phyloP scores from a whole-genome alignment of 2,329 filamentous ascomycete species.

The Sordariomycetes sp. region DNA sequence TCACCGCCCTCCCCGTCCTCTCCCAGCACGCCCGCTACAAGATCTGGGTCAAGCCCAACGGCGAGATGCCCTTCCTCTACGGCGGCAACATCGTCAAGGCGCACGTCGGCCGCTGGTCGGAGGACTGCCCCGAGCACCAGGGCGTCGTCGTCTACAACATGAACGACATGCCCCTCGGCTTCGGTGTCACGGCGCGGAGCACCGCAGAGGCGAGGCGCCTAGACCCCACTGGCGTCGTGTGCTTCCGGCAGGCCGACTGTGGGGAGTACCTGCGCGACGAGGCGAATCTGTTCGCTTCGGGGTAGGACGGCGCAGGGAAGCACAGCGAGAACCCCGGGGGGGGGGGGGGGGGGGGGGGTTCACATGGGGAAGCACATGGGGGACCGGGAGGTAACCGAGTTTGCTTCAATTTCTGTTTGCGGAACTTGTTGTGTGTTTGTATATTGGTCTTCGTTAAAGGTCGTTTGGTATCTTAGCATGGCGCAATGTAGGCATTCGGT shows the following conservation, averaged over 20 bases:
- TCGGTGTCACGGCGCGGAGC: constrained; percentile 80
- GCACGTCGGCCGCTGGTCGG: constrained; percentile 66
- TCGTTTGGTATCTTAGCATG: constrained; percentile 3
- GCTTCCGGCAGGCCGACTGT: constrained; percentile 85
- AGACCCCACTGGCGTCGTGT: constrained; percentile 80
- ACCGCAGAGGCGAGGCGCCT: constrained; percentile 72
- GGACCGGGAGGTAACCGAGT: constrained; percentile 2
- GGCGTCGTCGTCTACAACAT: constrained; percentile 84
- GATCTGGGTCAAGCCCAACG: constrained; percentile 93
- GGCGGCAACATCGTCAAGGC: constrained; percentile 72
- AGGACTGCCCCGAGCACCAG: constrained; percentile 87
- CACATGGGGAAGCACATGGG: constrained; percentile 1
- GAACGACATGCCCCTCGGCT: constrained; percentile 88
- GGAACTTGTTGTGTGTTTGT: background rate
- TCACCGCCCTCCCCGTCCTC: constrained; percentile 78
- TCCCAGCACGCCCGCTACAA: constrained; percentile 89
- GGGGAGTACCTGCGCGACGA: constrained; percentile 89
- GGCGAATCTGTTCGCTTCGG: constrained; percentile 48
- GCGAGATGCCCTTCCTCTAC: constrained; percentile 95
- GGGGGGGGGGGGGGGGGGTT: background rate
- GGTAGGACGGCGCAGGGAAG: constrained; percentile 15
- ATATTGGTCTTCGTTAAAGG: background rate
- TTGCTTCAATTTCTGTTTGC: constrained; percentile 2
- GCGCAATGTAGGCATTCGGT: constrained; percentile 1
- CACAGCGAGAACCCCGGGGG: too few relatives aligned